These are phyloP conservation scores for Ophiobolus disseminans DNA, from an alignment of 2,329 filamentous ascomycete genomes.

Conservation along the genomic window DNA sequence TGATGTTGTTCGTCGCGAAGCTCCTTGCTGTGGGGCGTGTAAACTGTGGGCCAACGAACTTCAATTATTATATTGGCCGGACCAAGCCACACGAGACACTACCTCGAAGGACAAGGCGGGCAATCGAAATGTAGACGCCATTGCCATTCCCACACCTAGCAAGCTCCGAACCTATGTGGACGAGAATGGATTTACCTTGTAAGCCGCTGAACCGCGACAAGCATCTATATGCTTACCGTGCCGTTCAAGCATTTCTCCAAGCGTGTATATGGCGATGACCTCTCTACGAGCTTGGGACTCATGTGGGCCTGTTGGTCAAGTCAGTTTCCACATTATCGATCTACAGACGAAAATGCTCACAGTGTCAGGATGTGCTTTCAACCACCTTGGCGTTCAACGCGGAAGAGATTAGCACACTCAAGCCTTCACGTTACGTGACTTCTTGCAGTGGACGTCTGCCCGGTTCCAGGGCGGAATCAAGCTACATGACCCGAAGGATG, in stretches of 20 bases:
- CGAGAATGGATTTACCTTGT: neutral
- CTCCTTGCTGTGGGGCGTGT: neutral
- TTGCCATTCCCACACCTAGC: neutral
- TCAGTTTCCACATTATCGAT: neutral
- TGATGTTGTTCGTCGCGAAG: neutral
- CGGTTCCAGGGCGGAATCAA: neutral
- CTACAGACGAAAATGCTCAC: neutral
- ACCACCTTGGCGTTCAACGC: neutral
- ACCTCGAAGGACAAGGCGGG: neutral
- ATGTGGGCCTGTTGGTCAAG: neutral
- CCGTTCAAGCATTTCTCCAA: neutral
- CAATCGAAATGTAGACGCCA: neutral
- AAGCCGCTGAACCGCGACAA: too few species aligned
- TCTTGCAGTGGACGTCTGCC: neutral
- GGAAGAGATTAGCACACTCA: neutral
- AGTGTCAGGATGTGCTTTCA: neutral
- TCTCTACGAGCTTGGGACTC: neutral
- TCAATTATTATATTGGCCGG: constrained; percentile 1
- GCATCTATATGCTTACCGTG: neutral
- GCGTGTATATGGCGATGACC: neutral
- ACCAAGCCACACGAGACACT: neutral
- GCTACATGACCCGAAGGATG: neutral
- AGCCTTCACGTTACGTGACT: neutral
- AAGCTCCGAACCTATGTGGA: neutral
- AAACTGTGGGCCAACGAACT: neutral